Percentiles rank a stretch among this genome's conserved stretches.
phyloP scores from a whole-genome alignment of 768 basidiomycete species.

The Cyclocybe aegerita region DNA sequence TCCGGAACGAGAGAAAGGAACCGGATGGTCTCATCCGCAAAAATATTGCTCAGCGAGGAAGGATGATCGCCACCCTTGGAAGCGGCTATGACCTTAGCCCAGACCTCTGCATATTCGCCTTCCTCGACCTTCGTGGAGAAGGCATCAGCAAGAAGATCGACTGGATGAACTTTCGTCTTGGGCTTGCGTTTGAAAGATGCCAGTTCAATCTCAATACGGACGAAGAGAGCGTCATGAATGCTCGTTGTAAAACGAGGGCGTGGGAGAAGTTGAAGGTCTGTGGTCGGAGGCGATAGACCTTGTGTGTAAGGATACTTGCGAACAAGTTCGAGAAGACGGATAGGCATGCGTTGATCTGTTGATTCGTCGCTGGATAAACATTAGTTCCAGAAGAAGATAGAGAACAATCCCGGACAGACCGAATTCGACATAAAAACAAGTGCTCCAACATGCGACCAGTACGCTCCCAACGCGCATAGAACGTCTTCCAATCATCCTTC shows the following conservation, averaged over 20 bases:
- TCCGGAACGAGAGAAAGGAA: constrained; percentile 51
- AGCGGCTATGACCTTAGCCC: constrained; percentile 53
- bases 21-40: constrained; percentile 69
- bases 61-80: constrained; percentile 31
- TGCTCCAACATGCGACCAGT: constrained; percentile 75
- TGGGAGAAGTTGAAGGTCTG: constrained; percentile 44
- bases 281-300: constrained; percentile 30
- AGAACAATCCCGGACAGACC: constrained; percentile 40
- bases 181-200: constrained; percentile 38
- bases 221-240: constrained; percentile 60
- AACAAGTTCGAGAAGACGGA: constrained; percentile 69
- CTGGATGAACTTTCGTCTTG: constrained; percentile 40
- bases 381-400: constrained; percentile 1
- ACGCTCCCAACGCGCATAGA: constrained; percentile 76
- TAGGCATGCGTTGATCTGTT: constrained; percentile 55
- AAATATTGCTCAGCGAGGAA: constrained; percentile 49
- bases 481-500: constrained; percentile 59
- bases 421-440: constrained; percentile 68
- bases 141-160: constrained; percentile 63
- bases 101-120: constrained; percentile 39
- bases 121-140: constrained; percentile 41
- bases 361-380: constrained; percentile 54
- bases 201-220: constrained; percentile 62
- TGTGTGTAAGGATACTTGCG: constrained; percentile 64
- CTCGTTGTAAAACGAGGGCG: constrained; percentile 71